Conservation (phyloP, 192 early-diverging fungal genomes). For the Mortierella hygrophila region DNA sequence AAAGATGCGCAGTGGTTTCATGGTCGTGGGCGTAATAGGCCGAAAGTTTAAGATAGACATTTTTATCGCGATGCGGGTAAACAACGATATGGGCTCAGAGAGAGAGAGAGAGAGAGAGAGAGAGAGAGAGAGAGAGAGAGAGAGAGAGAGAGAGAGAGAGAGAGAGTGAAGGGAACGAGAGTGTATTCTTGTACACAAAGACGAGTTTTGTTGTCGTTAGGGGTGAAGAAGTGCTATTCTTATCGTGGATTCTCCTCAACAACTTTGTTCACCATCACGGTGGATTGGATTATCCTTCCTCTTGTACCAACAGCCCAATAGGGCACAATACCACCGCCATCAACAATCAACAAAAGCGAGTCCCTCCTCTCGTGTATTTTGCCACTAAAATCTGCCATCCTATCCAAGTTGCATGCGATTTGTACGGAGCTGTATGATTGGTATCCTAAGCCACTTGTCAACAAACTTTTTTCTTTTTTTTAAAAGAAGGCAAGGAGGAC, state of each 20-base stretch:
- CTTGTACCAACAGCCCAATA: not conserved
- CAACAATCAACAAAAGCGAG: too few species aligned
- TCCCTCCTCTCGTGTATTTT: not conserved
- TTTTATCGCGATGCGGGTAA: too few species aligned
- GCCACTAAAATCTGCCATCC: not conserved
- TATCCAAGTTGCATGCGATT: too few species aligned
- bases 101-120: not conserved
- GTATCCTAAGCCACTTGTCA: not conserved
- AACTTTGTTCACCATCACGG: not conserved
- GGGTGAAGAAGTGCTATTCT: not conserved
- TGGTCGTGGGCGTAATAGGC: not conserved
- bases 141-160: not conserved
- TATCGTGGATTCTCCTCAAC: not conserved
- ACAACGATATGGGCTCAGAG: not conserved
- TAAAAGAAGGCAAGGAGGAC: not conserved
- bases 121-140: not conserved
- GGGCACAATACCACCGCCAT: not conserved
- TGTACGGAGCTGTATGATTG: too few species aligned
- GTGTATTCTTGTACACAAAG: too few species aligned
- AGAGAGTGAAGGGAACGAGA: not conserved
- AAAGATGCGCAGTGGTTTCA: not conserved
- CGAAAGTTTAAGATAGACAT: too few species aligned
- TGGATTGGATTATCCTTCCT: not conserved
- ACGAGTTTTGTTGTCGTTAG: not conserved
- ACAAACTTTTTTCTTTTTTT: conserved; percentile 15